Percentiles rank a stretch among this genome's conserved stretches.
These are phyloP conservation scores for Ogataea siamensis DNA, from an alignment of 805 yeast genomes.

Conservation along the genomic window DNA sequence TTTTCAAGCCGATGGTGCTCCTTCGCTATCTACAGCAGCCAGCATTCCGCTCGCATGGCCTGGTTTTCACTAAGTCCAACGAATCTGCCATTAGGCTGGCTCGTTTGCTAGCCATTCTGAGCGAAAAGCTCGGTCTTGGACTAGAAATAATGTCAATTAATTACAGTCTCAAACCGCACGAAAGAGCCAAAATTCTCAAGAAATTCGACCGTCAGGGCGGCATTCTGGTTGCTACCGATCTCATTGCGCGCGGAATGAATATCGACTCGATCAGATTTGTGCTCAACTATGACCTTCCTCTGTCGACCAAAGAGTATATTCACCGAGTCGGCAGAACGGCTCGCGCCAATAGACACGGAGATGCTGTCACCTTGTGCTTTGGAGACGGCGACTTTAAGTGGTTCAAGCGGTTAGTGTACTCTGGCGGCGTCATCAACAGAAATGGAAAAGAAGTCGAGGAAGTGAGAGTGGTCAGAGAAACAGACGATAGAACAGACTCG, in stretches of 20 bases:
- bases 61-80: conserved; percentile 72
- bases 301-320: conserved; percentile 85
- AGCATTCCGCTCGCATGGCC: conserved; percentile 38
- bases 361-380: conserved; percentile 67
- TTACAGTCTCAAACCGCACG: conserved; percentile 51
- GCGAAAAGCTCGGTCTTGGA: conserved; percentile 21
- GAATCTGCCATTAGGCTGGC: conserved; percentile 84
- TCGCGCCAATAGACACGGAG: conserved; percentile 80
- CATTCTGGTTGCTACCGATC: conserved; percentile 75
- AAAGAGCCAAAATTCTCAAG: conserved; percentile 56
- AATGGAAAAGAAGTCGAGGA: conserved; percentile 36
- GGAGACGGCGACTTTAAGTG: conserved; percentile 78
- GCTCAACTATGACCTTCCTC: conserved; percentile 87
- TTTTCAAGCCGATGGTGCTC: conserved; percentile 72
- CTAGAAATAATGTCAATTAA: conserved; percentile 49
- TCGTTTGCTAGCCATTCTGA: conserved; percentile 50
- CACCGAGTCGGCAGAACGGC: conserved; percentile 98
- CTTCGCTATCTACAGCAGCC: conserved; percentile 49
- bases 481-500: conserved; percentile 16
- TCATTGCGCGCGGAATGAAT: conserved; percentile 95
- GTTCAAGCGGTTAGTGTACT: conserved; percentile 45
- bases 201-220: conserved; percentile 52
- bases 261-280: conserved; percentile 68
- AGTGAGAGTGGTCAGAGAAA: conserved; percentile 31
- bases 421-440: conserved; percentile 54